Conservation (phyloP, 2,329 filamentous ascomycete species). For the Venturia effusa region DNA sequence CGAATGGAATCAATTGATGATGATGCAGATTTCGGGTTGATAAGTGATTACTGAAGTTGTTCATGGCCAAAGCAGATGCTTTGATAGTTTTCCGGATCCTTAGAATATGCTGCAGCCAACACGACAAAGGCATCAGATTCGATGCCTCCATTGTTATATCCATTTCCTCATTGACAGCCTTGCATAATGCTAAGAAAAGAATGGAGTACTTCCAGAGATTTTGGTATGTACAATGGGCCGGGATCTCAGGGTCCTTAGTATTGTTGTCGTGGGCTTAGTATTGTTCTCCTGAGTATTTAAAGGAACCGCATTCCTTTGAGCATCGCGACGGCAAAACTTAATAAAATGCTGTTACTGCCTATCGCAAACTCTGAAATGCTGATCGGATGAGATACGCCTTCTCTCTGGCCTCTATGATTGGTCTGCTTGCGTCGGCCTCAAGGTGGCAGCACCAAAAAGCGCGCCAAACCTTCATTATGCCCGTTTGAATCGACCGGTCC, state of each 20-base stretch:
- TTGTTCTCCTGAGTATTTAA: not conserved
- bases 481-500: not conserved
- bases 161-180: not conserved
- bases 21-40: not conserved
- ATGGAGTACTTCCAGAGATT: not conserved
- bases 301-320: not conserved
- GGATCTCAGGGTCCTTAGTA: not conserved
- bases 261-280: constrained; percentile 4
- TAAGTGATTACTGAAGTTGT: not conserved
- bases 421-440: not conserved
- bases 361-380: not conserved
- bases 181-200: constrained; percentile 3
- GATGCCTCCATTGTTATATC: not conserved
- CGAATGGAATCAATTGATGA: not conserved
- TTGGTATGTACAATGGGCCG: not conserved
- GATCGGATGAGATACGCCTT: not conserved
- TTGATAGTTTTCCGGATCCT: not conserved
- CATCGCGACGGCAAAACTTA: not conserved
- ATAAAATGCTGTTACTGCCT: not conserved
- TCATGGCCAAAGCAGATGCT: not conserved
- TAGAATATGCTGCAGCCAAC: not conserved
- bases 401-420: not conserved
- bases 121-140: not conserved
- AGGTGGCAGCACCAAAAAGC: not conserved
- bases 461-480: not conserved